A percentile compares a stretch with the other conserved stretches of the same genome.
These are phyloP conservation scores for Colletotrichum nymphaeae DNA, from an alignment of 2,329 filamentous ascomycete genomes.

Conservation along the genomic window DNA sequence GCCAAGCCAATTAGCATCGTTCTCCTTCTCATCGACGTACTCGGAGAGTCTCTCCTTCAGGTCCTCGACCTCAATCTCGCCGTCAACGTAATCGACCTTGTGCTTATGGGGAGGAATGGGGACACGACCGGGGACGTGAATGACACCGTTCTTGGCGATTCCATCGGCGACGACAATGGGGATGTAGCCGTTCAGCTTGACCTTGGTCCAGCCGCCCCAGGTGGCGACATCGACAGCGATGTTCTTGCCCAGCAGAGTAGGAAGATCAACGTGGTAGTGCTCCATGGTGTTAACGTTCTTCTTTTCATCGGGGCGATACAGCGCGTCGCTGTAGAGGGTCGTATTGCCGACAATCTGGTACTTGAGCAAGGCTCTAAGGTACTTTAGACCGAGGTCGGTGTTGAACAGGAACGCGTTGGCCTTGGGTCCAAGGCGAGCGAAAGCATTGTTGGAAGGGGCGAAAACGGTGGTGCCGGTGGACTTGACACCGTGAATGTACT, in stretches of 20 bases:
- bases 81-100: conserved; percentile 48
- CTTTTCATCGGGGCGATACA: conserved; percentile 65
- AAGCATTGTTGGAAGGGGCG: conserved; percentile 85
- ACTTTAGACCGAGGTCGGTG: conserved; percentile 77
- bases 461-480: conserved; percentile 80
- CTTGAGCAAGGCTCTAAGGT: conserved; percentile 80
- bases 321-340: conserved; percentile 86
- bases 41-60: conserved; percentile 66
- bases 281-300: conserved; percentile 50
- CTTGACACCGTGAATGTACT: conserved; percentile 65
- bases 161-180: conserved; percentile 76
- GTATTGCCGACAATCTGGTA: conserved; percentile 82
- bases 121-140: conserved; percentile 80
- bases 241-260: conserved; percentile 76
- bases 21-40: conserved; percentile 48
- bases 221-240: conserved; percentile 78
- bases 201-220: conserved; percentile 74
- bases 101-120: conserved; percentile 79
- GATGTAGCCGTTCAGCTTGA: conserved; percentile 81
- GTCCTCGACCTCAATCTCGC: conserved; percentile 69
- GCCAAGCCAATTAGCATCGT: conserved; percentile 10
- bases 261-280: conserved; percentile 76
- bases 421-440: conserved; percentile 75
- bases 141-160: conserved; percentile 81
- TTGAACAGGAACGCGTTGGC: conserved; percentile 89